A percentile compares a stretch with the other conserved stretches of the same genome.
phyloP scores from a whole-genome alignment of 129 eudicot species.

The Deinandra increscens region DNA sequence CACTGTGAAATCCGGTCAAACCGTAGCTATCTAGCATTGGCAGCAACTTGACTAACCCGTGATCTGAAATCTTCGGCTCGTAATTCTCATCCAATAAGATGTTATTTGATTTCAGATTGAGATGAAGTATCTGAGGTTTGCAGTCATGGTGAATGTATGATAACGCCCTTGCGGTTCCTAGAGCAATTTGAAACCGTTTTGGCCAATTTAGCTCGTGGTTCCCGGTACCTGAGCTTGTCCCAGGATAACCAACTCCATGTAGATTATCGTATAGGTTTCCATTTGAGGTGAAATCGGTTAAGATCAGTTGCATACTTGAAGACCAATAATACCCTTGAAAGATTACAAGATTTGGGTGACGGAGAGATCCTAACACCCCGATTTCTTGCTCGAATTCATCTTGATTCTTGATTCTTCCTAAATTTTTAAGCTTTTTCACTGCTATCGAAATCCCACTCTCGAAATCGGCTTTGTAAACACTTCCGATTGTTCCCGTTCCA shows the following conservation, averaged over 20 bases:
- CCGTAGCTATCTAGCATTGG: slow-evolving; percentile 68
- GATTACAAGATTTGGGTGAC: slow-evolving; percentile 69
- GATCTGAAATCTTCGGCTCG: slow-evolving; percentile 73
- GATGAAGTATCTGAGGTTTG: slow-evolving; percentile 85
- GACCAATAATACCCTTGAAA: slow-evolving; percentile 96
- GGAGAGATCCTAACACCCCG: slow-evolving; percentile 77
- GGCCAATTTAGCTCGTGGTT: slow-evolving; percentile 68
- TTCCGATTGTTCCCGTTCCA: slow-evolving; percentile 83
- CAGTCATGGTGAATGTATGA: slow-evolving; percentile 98
- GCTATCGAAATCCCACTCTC: slow-evolving; percentile 84
- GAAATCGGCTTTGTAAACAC: slow-evolving; percentile 71
- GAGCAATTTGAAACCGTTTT: slow-evolving; percentile 70
- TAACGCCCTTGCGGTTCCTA: slow-evolving; percentile 81
- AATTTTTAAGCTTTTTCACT: slow-evolving; percentile 74
- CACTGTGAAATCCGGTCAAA: slow-evolving; percentile 61
- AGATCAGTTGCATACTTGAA: slow-evolving; percentile 66
- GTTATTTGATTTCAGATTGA: slow-evolving; percentile 79
- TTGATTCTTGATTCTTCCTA: slow-evolving; percentile 84
- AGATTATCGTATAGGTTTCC: slow-evolving; percentile 83
- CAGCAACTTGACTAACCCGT: slow-evolving; percentile 71
- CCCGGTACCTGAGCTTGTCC: slow-evolving; percentile 66
- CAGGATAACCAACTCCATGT: slow-evolving; percentile 62
- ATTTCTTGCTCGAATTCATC: slow-evolving; percentile 96
- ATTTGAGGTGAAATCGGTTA: slow-evolving; percentile 65
- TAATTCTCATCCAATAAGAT: slow-evolving; percentile 71